These are phyloP conservation scores for Heritiera littoralis DNA, from an alignment of 345 rosid species.

Conservation along the genomic window DNA sequence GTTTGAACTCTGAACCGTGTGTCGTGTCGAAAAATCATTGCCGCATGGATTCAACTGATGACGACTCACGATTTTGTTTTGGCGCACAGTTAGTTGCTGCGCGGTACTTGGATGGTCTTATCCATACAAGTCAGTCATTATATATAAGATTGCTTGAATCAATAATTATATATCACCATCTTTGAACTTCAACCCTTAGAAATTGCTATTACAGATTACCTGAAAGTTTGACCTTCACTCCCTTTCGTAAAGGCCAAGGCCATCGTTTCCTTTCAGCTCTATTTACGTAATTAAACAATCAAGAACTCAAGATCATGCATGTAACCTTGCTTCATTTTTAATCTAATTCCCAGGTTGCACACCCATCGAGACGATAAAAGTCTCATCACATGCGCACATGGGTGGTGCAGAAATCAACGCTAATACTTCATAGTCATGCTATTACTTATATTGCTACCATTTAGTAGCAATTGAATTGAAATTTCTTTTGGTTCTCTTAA, in stretches of 20 bases:
- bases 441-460: no score
- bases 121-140: no score
- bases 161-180: background rate
- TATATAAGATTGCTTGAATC: background rate
- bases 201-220: background rate
- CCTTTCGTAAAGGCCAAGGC: background rate
- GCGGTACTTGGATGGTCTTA: no score
- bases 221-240: background rate
- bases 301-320: background rate
- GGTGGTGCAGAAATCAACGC: slow-evolving; percentile 11
- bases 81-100: no score
- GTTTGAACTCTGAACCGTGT: no score
- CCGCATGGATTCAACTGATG: no score
- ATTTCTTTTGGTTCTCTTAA: no score
- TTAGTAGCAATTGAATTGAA: no score
- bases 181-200: background rate
- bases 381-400: slow-evolving; percentile 13
- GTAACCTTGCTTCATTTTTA: background rate
- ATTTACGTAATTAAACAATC: background rate
- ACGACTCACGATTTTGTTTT: no score
- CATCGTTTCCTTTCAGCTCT: background rate
- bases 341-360: slow-evolving; percentile 22
- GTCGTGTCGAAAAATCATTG: no score
- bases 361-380: slow-evolving; percentile 31
- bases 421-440: no score